These are phyloP conservation scores for Aspergillus viridinutans DNA, from an alignment of 2,329 filamentous ascomycete genomes.

Conservation along the genomic window DNA sequence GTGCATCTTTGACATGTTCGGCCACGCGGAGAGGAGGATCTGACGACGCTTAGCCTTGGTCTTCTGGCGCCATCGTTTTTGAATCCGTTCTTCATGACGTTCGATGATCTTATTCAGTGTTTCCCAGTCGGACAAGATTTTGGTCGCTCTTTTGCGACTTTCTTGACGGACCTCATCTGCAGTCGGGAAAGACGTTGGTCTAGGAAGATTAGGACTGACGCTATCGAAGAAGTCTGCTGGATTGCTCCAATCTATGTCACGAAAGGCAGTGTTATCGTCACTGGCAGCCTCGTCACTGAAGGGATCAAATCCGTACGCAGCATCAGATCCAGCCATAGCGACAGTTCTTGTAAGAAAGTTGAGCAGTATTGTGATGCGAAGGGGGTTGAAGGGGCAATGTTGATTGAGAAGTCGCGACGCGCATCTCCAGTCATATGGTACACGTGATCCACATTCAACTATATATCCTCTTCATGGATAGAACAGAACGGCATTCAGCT, in stretches of 20 bases:
- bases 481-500: too few species aligned
- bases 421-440: too few species aligned
- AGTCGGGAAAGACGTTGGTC: not conserved
- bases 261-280: too few species aligned
- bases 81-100: slow-evolving; percentile 50
- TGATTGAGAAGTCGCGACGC: too few species aligned
- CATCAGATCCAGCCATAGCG: too few species aligned
- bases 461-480: too few species aligned
- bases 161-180: slow-evolving; percentile 4
- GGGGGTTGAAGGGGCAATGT: too few species aligned
- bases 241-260: not conserved
- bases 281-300: too few species aligned
- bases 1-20: slow-evolving; percentile 47
- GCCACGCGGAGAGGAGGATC: slow-evolving; percentile 48
- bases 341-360: too few species aligned
- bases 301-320: too few species aligned
- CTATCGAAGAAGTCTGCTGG: not conserved
- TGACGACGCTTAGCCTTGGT: slow-evolving; percentile 43
- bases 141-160: not conserved
- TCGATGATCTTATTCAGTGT: slow-evolving; percentile 42
- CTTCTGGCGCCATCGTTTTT: slow-evolving; percentile 55
- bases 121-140: slow-evolving; percentile 36
- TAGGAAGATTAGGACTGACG: not conserved
- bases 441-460: too few species aligned
- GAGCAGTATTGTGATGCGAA: too few species aligned